These are phyloP conservation scores for Eucalyptus melliodora DNA, from an alignment of 345 rosid species.

Conservation along the genomic window DNA sequence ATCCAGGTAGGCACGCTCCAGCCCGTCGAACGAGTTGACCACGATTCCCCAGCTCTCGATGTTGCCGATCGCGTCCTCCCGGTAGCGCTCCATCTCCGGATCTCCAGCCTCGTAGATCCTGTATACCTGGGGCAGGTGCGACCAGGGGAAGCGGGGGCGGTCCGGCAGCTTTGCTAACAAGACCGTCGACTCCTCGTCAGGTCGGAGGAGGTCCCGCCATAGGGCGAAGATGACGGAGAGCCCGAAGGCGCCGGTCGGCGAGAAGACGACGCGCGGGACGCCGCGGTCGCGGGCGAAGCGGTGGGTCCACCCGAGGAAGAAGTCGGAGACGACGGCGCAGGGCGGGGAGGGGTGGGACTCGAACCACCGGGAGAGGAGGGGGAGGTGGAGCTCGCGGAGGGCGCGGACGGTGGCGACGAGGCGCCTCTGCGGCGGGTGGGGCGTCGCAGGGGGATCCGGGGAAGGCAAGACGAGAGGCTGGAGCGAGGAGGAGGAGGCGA, in stretches of 20 bases:
- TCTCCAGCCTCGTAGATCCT: neutral
- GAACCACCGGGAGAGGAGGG: constrained; percentile 48
- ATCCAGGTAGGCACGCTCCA: constrained; percentile 28
- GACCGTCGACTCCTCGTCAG: neutral
- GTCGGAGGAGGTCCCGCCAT: constrained; percentile 1
- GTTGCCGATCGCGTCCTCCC: neutral
- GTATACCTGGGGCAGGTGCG: neutral
- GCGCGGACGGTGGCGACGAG: neutral
- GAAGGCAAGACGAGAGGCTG: constrained; percentile 29
- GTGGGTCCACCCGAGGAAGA: constrained; percentile 73
- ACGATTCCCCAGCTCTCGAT: constrained; percentile 26
- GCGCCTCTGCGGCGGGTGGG: too few relatives aligned
- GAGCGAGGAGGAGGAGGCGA: constrained; percentile 41
- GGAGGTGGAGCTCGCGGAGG: constrained; percentile 29
- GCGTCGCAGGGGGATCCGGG: constrained; percentile 25
- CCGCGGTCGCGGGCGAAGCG: constrained; percentile 20
- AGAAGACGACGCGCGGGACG: constrained; percentile 40
- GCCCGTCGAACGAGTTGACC: constrained; percentile 28
- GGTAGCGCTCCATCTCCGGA: neutral
- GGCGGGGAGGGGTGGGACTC: constrained; percentile 49
- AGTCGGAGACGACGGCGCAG: constrained; percentile 52
- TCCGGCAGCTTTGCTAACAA: neutral
- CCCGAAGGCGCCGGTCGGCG: constrained; percentile 13
- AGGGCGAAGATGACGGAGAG: constrained; percentile 6
- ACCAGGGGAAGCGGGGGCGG: neutral